Conservation (phyloP, 2,329 filamentous ascomycete genomes). For the Orbilia quercus region DNA sequence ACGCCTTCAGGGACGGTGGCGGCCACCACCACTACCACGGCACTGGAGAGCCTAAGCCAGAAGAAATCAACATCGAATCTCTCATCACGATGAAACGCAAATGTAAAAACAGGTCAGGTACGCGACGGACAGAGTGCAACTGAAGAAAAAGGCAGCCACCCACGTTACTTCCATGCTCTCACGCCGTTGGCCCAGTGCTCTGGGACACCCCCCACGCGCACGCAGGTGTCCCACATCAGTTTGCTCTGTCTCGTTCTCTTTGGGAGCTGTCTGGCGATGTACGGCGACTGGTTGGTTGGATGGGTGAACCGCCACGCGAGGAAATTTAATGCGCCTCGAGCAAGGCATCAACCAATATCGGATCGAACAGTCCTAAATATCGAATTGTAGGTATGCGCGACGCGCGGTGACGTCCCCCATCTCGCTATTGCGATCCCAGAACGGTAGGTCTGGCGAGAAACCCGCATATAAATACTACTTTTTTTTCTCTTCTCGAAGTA, state of each 20-base stretch:
- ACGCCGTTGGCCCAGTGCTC: constrained; percentile 37
- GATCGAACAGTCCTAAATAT: constrained; percentile 1
- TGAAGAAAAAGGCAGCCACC: constrained; percentile 9
- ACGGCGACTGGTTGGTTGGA: too few relatives aligned
- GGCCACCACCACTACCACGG: too few relatives aligned
- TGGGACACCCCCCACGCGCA: too few relatives aligned
- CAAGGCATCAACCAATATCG: constrained; percentile 28
- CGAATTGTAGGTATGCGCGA: too few relatives aligned
- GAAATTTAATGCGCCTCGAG: constrained; percentile 9
- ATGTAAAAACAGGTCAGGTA: constrained; percentile 22
- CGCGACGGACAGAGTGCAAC: neutral
- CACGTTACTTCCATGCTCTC: constrained; percentile 34
- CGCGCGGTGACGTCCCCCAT: constrained; percentile 26
- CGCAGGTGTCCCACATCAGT: too few relatives aligned
- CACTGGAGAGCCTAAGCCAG: too few relatives aligned
- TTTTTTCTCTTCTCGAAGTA: constrained; percentile 24
- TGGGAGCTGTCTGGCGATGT: too few relatives aligned
- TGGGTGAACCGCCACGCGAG: neutral
- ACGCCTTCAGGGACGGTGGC: constrained; percentile 44
- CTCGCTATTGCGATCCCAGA: constrained; percentile 20
- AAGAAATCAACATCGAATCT: constrained; percentile 8
- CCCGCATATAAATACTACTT: too few relatives aligned
- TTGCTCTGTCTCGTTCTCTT: constrained; percentile 6
- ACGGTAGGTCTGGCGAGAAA: constrained; percentile 12
- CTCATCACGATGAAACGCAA: constrained; percentile 30